Evolutionary conservation across 2,329 filamentous ascomycete genomes (phyloP), one percentile per base, ranked within the genome.

Genomic region (Exophiala sideris): DNA sequence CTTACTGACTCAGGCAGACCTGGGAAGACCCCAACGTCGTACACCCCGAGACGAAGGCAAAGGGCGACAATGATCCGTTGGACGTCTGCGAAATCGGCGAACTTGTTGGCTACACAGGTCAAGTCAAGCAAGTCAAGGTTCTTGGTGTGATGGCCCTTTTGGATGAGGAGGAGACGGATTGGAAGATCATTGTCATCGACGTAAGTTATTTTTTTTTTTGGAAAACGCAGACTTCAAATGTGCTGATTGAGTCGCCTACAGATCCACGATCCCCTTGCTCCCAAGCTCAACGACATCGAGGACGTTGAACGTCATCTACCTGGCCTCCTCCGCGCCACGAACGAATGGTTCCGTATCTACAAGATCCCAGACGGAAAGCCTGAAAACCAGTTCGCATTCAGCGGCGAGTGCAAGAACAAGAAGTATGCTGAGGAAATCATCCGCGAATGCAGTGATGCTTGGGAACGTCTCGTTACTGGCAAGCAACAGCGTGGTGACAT

Each of bases 281-380:
- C 89, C 70, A 96, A 96, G 85, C 88, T 99, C 72, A 92, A 99
- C 79, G 92, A 97, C 74, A 87, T 97, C 62, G 94, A 97, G 84
- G 94, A 99, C 72, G 94, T 99, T 66, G 94, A 99, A 84, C 87
- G 92, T 71, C 94, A 97, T 80, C 86, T 99, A 55, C 94, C 94
- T 58, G 94, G 94, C 67, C 89, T 99, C 57, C 84, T 99, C 73
- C 88, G 94, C 66, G 94, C 94, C 71, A 97, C 92, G 72, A 99
- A 99, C 73, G 94, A 99, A 82, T 99, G 94, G 94, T 99, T 99
- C 91, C 91, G 94, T 76, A 99, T 99, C 85, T 99, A 99, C 88
- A 99, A 99, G 84, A 99, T 99, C 78, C 94, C 94, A 72, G 94
- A 99, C 73, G 94, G 94, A 82, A 99, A 99, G 91, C 91, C 92